A percentile compares a stretch with the other conserved stretches of the same genome.
Evolutionary conservation across 164 flowering plant genomes (phyloP).

Genomic region (Nymphaea colorata): DNA sequence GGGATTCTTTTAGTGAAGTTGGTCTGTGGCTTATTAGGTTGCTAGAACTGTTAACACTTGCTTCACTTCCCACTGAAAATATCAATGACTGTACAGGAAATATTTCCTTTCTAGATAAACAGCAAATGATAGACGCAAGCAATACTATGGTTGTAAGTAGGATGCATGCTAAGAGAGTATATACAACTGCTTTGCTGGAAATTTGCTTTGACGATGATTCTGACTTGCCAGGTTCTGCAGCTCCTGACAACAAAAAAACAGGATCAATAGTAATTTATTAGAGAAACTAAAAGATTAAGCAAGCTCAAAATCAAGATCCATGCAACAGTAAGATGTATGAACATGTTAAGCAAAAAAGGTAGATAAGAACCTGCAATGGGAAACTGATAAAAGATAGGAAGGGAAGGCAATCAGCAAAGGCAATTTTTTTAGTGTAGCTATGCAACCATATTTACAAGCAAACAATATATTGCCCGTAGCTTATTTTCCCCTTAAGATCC

Average conservation of each 20-base stretch:
- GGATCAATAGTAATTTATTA: neutral
- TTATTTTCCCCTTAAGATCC: no score
- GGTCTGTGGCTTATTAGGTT: conserved; percentile 47
- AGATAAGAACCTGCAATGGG: no score
- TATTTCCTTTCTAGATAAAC: conserved; percentile 38
- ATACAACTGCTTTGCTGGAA: conserved; percentile 40
- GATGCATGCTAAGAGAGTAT: conserved; percentile 49
- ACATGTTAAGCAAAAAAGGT: no score
- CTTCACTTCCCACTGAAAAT: conserved; percentile 49
- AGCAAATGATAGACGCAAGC: conserved; percentile 44
- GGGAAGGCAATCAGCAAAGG: no score
- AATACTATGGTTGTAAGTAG: conserved; percentile 49
- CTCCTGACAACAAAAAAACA: no score
- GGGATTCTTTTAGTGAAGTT: conserved; percentile 29
- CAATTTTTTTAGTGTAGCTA: no score
- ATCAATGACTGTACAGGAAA: conserved; percentile 26
- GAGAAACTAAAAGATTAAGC: neutral
- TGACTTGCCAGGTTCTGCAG: neutral
- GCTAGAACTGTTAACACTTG: conserved; percentile 64
- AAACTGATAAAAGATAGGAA: no score
- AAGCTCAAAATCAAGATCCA: neutral
- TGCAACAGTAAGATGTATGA: no score
- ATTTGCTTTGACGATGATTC: conserved; percentile 25
- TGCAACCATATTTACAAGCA: no score
- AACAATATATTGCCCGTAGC: no score